Evolutionary conservation across 1,139 yeast genomes (phyloP), one percentile per base, ranked within the genome.

Genomic region (Lodderomyces margitis): DNA sequence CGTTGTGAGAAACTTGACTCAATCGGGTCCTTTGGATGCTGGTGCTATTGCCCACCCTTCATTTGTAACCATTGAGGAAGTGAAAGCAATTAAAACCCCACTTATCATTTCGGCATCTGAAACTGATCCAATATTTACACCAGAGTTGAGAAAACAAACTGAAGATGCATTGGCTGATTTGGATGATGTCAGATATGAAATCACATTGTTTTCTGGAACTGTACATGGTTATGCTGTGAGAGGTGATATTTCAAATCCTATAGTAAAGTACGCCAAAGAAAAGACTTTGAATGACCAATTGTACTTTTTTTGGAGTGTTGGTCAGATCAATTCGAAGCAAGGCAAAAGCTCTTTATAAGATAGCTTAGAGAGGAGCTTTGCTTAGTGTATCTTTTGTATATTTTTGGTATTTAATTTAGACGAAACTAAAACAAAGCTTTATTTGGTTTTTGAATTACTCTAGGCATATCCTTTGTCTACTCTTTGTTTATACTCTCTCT

Each of bases 21-120:
- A 62, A 14, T 66, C 57, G 20, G 83, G 82, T 17, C 51, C 62
- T 20, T 60, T 78, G 21, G 75, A 80, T 46, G 84, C 73, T 24
- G 88, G 77, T 51, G 94, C 91, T 8, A 60, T 77, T 45, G 92
- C 91, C 11, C 96, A 89, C 61, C 96, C 96, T 10, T 82, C 94
- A 1, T 72, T 81, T 46, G 82, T 86, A 25, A 45, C 73, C 8
- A 71, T 75, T 23, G 88, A 80, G 21, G 94, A 85, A 52, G 72
- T 87, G 39, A 75, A 69, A 38, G 77, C 70, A 3, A 61, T 87
- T 48, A 42, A 48, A 28, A 77, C 73, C 49, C 95, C 96, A 21
- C 37, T 88, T 21, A 49, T 81, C 47, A 80, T 88, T 48, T 70
- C 85, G 28, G 87, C 87, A 45, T 92, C 95, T 36, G 87, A 85